Conservation (phyloP, 495 filamentous ascomycete species). For the Cercophora sp. region DNA sequence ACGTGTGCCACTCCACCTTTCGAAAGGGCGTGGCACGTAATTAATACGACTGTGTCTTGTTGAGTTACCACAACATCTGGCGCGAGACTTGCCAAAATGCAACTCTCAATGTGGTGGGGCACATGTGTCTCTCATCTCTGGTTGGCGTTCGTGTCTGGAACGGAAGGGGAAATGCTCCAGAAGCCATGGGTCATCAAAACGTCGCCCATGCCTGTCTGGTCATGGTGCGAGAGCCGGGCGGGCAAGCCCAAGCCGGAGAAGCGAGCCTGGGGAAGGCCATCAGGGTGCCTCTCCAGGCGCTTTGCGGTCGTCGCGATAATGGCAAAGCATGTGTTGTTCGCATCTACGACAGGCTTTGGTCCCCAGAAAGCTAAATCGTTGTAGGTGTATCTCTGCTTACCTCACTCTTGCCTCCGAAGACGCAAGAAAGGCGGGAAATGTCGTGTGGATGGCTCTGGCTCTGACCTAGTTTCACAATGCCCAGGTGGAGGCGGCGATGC, state of each 20-base stretch:
- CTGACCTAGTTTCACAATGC: conserved; percentile 4
- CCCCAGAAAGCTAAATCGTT: no score
- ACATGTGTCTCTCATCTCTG: neutral
- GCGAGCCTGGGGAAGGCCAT: no score
- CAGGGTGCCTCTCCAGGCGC: no score
- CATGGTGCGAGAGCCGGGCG: no score
- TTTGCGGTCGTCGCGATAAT: no score
- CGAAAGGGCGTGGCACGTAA: conserved; percentile 6
- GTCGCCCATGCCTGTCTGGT: no score
- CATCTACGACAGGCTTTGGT: no score
- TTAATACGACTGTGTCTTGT: neutral
- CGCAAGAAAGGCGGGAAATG: conserved; percentile 18
- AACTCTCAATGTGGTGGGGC: conserved; percentile 2
- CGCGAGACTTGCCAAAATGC: neutral
- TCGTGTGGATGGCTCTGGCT: conserved; percentile 1
- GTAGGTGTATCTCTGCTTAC: conserved; percentile 4
- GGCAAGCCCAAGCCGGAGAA: no score
- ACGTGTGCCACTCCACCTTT: neutral
- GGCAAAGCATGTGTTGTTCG: no score
- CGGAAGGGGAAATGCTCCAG: conserved; percentile 10
- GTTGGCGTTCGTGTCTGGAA: conserved; percentile 1
- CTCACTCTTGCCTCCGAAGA: conserved; percentile 10
- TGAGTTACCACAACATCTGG: neutral
- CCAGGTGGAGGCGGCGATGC: neutral
- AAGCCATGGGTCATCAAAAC: neutral